Percentiles rank a stretch among this genome's conserved stretches.
phyloP scores from a whole-genome alignment of 2,329 filamentous ascomycete species.

The Colletotrichum tabaci region DNA sequence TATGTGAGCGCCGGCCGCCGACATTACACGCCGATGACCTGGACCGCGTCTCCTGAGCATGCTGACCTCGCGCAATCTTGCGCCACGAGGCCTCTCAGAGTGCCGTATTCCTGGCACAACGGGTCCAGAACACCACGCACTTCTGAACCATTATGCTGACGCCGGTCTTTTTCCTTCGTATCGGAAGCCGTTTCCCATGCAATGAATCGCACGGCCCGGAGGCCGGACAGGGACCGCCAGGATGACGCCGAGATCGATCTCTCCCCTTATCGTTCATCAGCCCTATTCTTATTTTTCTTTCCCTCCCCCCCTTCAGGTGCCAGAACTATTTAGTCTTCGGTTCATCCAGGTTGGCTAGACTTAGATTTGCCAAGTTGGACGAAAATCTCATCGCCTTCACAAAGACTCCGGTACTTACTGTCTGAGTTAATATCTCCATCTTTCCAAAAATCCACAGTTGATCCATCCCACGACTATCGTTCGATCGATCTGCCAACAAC shows the following conservation, averaged over 20 bases:
- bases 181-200: not conserved
- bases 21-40: not conserved
- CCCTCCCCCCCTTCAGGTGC: not conserved
- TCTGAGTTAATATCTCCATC: not conserved
- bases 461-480: not conserved
- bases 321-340: not conserved
- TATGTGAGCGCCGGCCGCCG: conserved; percentile 4
- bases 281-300: not conserved
- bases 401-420: too few species aligned
- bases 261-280: not conserved
- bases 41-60: not conserved
- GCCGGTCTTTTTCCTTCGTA: not conserved
- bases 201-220: not conserved
- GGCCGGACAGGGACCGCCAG: not conserved
- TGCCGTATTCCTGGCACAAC: not conserved
- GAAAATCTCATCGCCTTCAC: not conserved
- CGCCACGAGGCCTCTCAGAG: not conserved
- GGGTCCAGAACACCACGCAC: not conserved
- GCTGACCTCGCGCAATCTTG: not conserved
- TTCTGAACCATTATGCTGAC: not conserved
- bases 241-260: not conserved
- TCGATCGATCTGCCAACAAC: not conserved
- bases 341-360: not conserved
- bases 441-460: too few species aligned
- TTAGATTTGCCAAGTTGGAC: not conserved